Evolutionary conservation across 129 eudicot species (phyloP).

Genomic region (Helianthus tuberosus): DNA sequence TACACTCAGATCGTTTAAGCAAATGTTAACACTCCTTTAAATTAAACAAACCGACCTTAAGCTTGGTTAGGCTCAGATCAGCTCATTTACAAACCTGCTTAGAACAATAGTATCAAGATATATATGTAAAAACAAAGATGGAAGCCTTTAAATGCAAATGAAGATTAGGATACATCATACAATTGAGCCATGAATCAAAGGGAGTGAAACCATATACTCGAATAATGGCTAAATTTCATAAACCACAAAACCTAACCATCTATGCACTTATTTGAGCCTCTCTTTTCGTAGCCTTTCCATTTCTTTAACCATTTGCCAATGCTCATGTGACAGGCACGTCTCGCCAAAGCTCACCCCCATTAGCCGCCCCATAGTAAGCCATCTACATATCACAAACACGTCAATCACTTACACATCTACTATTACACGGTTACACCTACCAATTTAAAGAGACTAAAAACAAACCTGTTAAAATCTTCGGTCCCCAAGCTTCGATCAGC

Average conservation of each 20-base stretch:
- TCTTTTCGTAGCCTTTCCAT: slow-evolving; percentile 77
- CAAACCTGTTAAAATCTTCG: slow-evolving; percentile 80
- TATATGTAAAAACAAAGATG: background rate
- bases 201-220: background rate
- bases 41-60: too few relatives aligned
- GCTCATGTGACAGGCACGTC: slow-evolving; percentile 64
- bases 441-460: background rate
- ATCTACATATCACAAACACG: slow-evolving; percentile 44
- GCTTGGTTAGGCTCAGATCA: too few relatives aligned
- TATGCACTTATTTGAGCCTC: slow-evolving; percentile 46
- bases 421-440: background rate
- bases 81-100: too few relatives aligned
- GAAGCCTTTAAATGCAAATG: background rate
- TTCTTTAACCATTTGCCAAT: slow-evolving; percentile 96
- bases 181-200: slow-evolving; percentile 10
- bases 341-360: slow-evolving; percentile 83
- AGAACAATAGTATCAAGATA: background rate
- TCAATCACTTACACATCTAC: background rate
- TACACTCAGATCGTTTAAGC: too few relatives aligned
- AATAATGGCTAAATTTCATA: slow-evolving; percentile 1
- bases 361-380: slow-evolving; percentile 88
- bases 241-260: slow-evolving; percentile 18
- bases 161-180: slow-evolving; percentile 21
- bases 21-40: too few relatives aligned
- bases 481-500: slow-evolving; percentile 79